Evolutionary conservation across 306 rosid genomes (phyloP).

Genomic region (Luffa aegyptiaca): DNA sequence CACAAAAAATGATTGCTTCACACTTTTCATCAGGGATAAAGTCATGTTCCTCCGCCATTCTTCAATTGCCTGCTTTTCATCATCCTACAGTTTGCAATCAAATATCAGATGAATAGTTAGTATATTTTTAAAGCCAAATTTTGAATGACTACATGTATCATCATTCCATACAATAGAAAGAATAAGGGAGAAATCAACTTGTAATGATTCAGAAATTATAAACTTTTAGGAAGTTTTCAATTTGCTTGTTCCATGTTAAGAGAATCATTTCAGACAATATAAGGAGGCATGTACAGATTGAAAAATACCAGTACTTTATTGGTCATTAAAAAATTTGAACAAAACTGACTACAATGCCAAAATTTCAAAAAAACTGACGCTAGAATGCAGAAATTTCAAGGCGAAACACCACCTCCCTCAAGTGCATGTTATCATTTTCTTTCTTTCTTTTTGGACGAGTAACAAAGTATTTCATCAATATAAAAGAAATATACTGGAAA

Average conservation of each 20-base stretch:
- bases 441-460: neutral
- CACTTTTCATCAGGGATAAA: constrained; percentile 38
- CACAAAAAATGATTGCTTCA: constrained; percentile 47
- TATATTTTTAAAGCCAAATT: neutral
- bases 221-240: neutral
- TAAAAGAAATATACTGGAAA: neutral
- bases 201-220: neutral
- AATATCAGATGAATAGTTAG: neutral
- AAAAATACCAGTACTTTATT: neutral
- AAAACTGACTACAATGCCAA: neutral
- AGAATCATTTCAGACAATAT: neutral
- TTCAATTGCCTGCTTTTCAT: constrained; percentile 33
- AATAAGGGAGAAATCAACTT: neutral
- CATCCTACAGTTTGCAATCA: constrained; percentile 27
- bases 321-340: neutral
- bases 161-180: neutral
- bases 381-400: neutral
- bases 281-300: neutral
- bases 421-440: neutral
- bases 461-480: neutral
- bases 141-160: neutral
- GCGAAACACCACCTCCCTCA: neutral
- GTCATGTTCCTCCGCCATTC: constrained; percentile 43
- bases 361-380: neutral
- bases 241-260: neutral